Evolutionary conservation across 2,329 filamentous ascomycete genomes (phyloP).

Genomic region (Bipolaris gigantea): DNA sequence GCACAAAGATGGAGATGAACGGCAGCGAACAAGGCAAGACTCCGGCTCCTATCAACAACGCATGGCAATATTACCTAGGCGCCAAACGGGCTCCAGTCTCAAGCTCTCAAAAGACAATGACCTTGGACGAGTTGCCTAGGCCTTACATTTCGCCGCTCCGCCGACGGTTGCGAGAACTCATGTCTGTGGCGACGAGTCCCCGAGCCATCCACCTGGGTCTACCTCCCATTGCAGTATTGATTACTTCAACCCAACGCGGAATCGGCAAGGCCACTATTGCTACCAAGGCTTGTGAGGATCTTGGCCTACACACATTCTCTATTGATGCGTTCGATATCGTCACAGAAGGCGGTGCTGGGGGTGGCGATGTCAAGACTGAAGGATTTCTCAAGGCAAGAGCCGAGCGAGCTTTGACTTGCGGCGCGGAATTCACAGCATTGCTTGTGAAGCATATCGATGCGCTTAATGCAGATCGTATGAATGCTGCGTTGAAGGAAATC

Average conservation of each 20-base stretch:
- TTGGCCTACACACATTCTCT: conserved; percentile 84
- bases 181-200: conserved; percentile 85
- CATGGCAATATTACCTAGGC: conserved; percentile 89
- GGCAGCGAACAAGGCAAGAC: conserved; percentile 82
- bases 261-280: conserved; percentile 89
- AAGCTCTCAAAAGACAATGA: conserved; percentile 60
- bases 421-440: conserved; percentile 77
- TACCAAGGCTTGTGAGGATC: conserved; percentile 76
- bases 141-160: conserved; percentile 51
- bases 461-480: conserved; percentile 87
- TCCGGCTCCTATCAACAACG: conserved; percentile 73
- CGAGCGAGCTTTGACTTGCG: conserved; percentile 86
- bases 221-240: conserved; percentile 82
- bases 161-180: conserved; percentile 75
- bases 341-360: conserved; percentile 84
- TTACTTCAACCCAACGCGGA: conserved; percentile 88
- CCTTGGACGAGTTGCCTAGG: conserved; percentile 45
- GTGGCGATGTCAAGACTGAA: conserved; percentile 91
- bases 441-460: conserved; percentile 91
- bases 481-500: conserved; percentile 80
- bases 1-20: conserved; percentile 87
- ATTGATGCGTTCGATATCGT: conserved; percentile 94
- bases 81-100: conserved; percentile 66
- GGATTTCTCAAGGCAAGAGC: conserved; percentile 84
- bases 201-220: conserved; percentile 84